Evolutionary conservation across 495 filamentous ascomycete genomes (phyloP).

Genomic region (Talaromyces proteolyticus): DNA sequence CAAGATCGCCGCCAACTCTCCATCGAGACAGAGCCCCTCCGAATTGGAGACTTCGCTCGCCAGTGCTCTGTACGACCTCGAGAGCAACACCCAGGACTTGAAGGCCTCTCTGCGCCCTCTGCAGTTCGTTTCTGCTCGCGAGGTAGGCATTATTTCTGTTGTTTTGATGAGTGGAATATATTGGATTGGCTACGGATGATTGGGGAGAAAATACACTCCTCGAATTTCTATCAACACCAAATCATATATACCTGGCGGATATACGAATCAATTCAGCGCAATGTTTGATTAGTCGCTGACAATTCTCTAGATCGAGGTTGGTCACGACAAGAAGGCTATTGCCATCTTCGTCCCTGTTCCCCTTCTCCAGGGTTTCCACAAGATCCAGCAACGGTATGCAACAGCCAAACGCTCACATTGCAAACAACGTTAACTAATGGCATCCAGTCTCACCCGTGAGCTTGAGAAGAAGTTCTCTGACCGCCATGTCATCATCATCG

Average conservation of each 20-base stretch:
- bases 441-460: constrained; percentile 87
- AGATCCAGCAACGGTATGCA: constrained; percentile 95
- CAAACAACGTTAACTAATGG: constrained; percentile 14
- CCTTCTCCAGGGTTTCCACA: constrained; percentile 91
- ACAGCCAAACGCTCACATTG: neutral
- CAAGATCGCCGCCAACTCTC: constrained; percentile 97
- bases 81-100: constrained; percentile 96
- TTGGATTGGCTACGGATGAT: constrained; percentile 6
- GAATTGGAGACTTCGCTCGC: constrained; percentile 95
- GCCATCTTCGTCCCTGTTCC: constrained; percentile 99
- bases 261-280: neutral
- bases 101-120: constrained; percentile 87
- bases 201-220: neutral
- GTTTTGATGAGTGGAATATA: constrained; percentile 9
- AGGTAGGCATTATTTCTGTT: constrained; percentile 66
- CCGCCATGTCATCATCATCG: constrained; percentile 98
- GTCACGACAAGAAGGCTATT: constrained; percentile 99
- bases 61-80: constrained; percentile 91
- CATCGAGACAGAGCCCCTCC: constrained; percentile 85
- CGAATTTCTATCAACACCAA: too few species aligned
- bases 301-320: constrained; percentile 83
- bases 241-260: too few species aligned
- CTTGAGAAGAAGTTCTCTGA: constrained; percentile 99
- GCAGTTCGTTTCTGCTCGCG: constrained; percentile 94
- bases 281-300: neutral